phyloP scores from a whole-genome alignment of 2,329 filamentous ascomycete species.

The Fusarium sp. region DNA sequence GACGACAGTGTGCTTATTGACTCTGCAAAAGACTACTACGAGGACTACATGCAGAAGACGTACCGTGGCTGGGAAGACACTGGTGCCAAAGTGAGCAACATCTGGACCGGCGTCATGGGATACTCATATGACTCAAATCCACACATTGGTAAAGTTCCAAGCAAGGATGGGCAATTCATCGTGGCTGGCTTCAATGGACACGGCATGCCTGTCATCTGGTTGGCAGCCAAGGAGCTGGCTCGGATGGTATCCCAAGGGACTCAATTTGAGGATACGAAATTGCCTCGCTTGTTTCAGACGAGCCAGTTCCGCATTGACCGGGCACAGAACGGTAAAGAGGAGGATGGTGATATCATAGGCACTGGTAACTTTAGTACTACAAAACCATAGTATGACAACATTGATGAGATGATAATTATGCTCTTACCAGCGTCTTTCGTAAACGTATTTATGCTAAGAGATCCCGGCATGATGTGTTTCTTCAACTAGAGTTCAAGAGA shows the following conservation, averaged over 20 bases:
- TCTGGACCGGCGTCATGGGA: neutral
- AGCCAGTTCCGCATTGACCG: neutral
- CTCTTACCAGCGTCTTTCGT: fast-evolving
- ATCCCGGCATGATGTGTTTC: neutral
- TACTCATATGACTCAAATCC: constrained; percentile 4
- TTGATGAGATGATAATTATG: neutral
- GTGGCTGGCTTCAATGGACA: neutral
- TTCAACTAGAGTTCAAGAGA: fast-evolving
- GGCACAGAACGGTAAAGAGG: neutral
- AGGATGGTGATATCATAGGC: constrained; percentile 2
- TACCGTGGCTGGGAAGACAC: neutral
- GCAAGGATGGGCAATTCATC: neutral
- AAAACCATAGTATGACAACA: neutral
- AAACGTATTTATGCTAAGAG: fast-evolving
- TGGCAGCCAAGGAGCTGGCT: neutral
- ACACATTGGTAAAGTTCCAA: neutral
- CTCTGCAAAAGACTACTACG: neutral
- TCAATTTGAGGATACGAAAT: neutral
- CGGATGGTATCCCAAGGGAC: neutral
- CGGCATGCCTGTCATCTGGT: neutral
- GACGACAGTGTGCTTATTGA: neutral
- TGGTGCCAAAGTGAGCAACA: neutral
- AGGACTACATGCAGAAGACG: neutral
- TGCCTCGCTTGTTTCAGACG: neutral
- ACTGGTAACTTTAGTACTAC: neutral